Base-by-base conservation (phyloP, 768 basidiomycete species). In the Lactarius indigo region DNA sequence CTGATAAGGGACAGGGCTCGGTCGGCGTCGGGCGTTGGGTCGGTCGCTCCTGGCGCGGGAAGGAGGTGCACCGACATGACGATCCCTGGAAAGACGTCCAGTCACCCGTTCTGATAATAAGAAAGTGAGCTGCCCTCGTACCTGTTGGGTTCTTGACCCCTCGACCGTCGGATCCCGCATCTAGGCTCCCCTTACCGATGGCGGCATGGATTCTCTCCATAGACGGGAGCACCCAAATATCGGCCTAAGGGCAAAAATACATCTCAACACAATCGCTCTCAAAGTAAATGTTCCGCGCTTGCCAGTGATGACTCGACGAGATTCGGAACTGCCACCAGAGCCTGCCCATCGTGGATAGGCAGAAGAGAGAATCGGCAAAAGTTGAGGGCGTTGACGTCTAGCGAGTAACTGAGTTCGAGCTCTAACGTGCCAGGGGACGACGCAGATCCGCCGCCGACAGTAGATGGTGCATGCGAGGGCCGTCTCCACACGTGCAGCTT, bases 331-430 rank as follows among this genome's bases (percentile, higher is more conserved):
- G 92, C 93, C 31, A 98, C 74, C 55, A 94, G 77, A 1, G 85
- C 88, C 18, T 56, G 28, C 18, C 63, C 15, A 37, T 72, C 6
- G 23, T 26, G 26, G 75, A 54, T 23, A 5, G 57, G 23, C 42
- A 90, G 74, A 3, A 98, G 79, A 8, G 92, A 90, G 76, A 97
- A 95, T 2, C 90, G 86, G 76, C 96, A 98, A 75, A 90, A 98
- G 73, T 96, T 97, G 63, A 98, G 81, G 2, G 96, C 88, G 74
- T 99, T 99, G 66, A 96, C 88, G 72, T 94, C 91, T 75, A 98
- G 78, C 0, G 90, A 89, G 71, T 88, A 89, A 13, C 77, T 74
- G 4, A 91, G 75, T 8, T 73, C 66, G 4, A 91, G 90, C 0
- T 76, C 76, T 1, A 83, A 79, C 8, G 84, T 75, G 33, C 79